Evolutionary conservation across 495 filamentous ascomycete genomes (phyloP), one percentile per base, ranked within the genome.

Genomic region (Xylaria nigripes): DNA sequence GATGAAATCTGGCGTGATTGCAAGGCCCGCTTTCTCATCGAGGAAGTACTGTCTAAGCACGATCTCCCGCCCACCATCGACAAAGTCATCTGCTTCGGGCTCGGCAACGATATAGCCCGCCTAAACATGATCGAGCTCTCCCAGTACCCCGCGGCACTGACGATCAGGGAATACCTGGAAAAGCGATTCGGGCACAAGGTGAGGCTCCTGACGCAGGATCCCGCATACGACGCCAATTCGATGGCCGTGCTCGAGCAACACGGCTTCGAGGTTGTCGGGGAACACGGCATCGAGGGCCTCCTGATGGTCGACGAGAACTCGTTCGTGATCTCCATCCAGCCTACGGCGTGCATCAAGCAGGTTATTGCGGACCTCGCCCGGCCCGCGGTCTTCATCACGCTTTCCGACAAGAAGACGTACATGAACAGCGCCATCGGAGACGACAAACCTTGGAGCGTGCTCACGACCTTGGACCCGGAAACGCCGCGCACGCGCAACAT

Each of bases 341-440:
- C 60, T 0, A 50, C 60, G 15, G 42, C 60, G 1, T 55, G 59
- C 4, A 61, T 67, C 2, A 62, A 62, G 23, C 41, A 66, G 18
- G 45, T 70, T 7, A 10, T 64, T 2, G 47, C 60, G 10, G 67
- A 70, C 1, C 50, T 68, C 49, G 55, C 61, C 19, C 44, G 63
- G 45, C 67, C 65, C 6, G 54, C 61, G 0, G 53, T 66, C 12
- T 32, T 70, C 10, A 64, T 70, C 29, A 34, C 48, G 13, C 34
- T n/a, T 13, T 1, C 48, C 7, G n/a, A n/a, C n/a, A n/a, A n/a
- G n/a, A n/a, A n/a, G n/a, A n/a, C n/a, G n/a, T n/a, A n/a, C n/a
- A n/a, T n/a, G n/a, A n/a, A n/a, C n/a, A n/a, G n/a, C n/a, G n/a
- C n/a, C n/a, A n/a, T n/a, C n/a, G n/a, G n/a, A n/a, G n/a, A n/a